Evolutionary conservation across 2,329 filamentous ascomycete species (phyloP).

Genomic region (Aspergillus sp.): DNA sequence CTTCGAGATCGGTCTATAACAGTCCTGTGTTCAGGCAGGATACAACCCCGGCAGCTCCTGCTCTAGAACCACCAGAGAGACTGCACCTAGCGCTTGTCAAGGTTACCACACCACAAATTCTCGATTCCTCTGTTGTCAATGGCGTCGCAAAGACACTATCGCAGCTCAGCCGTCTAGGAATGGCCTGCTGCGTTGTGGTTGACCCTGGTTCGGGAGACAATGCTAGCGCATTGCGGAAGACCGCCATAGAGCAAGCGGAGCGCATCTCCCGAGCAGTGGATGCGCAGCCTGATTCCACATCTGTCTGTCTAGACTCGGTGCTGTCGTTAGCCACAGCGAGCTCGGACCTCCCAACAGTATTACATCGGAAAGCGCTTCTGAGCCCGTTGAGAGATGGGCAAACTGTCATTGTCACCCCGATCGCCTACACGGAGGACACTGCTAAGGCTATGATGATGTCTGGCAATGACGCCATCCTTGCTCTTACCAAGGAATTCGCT

Average conservation of each 20-base stretch:
- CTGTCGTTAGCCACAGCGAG: constrained; percentile 31
- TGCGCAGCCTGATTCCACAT: constrained; percentile 55
- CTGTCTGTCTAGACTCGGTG: constrained; percentile 56
- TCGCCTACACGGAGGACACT: constrained; percentile 49
- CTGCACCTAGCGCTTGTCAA: constrained; percentile 80
- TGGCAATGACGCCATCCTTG: constrained; percentile 60
- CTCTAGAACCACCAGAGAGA: constrained; percentile 34
- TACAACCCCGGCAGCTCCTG: constrained; percentile 32
- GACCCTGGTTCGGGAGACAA: constrained; percentile 51
- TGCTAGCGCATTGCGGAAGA: constrained; percentile 31
- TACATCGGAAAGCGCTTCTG: constrained; percentile 48
- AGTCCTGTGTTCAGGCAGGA: constrained; percentile 53
- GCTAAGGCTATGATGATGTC: constrained; percentile 41
- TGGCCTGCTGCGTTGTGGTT: constrained; percentile 72
- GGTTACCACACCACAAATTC: constrained; percentile 61
- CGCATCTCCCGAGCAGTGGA: constrained; percentile 69
- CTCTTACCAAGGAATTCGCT: constrained; percentile 66
- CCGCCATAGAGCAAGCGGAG: constrained; percentile 55
- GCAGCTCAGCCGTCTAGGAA: constrained; percentile 71
- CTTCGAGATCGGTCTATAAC: constrained; percentile 48
- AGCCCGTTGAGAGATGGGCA: constrained; percentile 58
- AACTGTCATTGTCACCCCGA: constrained; percentile 59
- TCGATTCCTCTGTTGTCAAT: constrained; percentile 58
- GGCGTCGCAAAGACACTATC: constrained; percentile 76
- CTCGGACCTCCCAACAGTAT: constrained; percentile 25